These are phyloP conservation scores for Ophidiomyces ophidiicola DNA, from an alignment of 2,329 filamentous ascomycete species.

Conservation along the genomic window DNA sequence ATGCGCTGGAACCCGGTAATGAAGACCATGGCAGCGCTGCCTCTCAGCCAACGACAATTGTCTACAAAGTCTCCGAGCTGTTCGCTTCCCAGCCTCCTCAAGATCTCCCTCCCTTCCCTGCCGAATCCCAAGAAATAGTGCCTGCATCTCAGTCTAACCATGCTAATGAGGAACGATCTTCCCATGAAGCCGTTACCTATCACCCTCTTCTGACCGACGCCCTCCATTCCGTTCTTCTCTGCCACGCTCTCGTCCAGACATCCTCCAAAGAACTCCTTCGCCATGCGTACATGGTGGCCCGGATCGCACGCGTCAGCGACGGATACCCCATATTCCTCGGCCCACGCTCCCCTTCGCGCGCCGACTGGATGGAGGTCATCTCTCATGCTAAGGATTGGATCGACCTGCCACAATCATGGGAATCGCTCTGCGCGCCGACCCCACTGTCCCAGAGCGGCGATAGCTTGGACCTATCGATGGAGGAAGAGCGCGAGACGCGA, in stretches of 20 bases:
- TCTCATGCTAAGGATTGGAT: constrained; percentile 59
- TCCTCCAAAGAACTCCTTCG: constrained; percentile 64
- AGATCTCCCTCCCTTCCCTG: constrained; percentile 56
- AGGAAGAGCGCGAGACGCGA: constrained; percentile 47
- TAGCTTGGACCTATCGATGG: constrained; percentile 35
- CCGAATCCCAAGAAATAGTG: constrained; percentile 26
- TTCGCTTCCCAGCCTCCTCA: constrained; percentile 57
- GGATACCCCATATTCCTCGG: constrained; percentile 71
- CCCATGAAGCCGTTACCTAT: constrained; percentile 59
- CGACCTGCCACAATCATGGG: constrained; percentile 53
- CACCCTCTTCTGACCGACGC: constrained; percentile 70
- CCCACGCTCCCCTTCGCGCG: constrained; percentile 56
- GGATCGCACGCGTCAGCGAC: constrained; percentile 59
- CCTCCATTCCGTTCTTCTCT: constrained; percentile 64
- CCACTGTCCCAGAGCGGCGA: constrained; percentile 37
- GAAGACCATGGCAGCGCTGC: constrained; percentile 15
- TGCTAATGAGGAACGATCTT: constrained; percentile 15
- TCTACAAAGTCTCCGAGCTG: constrained; percentile 50
- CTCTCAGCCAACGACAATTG: constrained; percentile 35
- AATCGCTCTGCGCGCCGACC: constrained; percentile 53
- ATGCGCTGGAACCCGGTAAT: constrained; percentile 21
- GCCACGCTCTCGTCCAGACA: constrained; percentile 68
- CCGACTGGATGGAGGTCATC: constrained; percentile 70
- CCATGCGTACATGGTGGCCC: constrained; percentile 70
- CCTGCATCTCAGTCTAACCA: constrained; percentile 24